These are phyloP conservation scores for Sporothrix mexicana DNA, from an alignment of 2,329 filamentous ascomycete genomes.

Conservation along the genomic window DNA sequence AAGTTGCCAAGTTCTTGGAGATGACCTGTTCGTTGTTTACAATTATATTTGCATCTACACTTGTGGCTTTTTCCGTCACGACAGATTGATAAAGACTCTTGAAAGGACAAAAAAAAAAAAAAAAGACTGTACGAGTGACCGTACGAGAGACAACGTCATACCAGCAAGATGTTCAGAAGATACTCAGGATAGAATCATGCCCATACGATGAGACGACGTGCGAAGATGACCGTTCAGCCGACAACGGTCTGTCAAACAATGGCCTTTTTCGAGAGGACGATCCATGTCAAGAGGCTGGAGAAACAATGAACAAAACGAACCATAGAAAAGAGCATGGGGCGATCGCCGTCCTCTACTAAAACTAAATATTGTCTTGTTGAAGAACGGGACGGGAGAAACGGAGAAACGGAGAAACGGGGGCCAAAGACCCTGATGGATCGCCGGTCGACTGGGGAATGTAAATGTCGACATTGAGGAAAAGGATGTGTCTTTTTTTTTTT, in stretches of 20 bases:
- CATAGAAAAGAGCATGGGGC: neutral
- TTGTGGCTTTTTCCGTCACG: no score
- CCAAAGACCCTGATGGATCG: neutral
- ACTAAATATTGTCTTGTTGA: neutral
- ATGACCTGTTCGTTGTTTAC: no score
- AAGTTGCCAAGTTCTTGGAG: neutral
- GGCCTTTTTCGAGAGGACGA: neutral
- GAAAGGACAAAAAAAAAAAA: no score
- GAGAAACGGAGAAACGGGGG: no score
- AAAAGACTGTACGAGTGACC: no score
- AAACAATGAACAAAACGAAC: neutral
- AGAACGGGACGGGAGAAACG: neutral
- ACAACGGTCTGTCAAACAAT: neutral
- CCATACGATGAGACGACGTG: no score
- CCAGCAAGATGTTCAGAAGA: no score
- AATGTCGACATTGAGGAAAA: neutral
- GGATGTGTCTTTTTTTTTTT: neutral
- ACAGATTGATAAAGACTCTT: no score
- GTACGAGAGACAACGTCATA: no score
- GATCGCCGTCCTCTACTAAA: no score
- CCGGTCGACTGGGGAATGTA: neutral
- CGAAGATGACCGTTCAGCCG: neutral
- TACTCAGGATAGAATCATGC: no score
- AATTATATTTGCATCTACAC: no score
- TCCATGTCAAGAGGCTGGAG: neutral